A percentile compares a stretch with the other conserved stretches of the same genome.
These are phyloP conservation scores for Acacia acuminata DNA, from an alignment of 306 rosid species.

Conservation along the genomic window DNA sequence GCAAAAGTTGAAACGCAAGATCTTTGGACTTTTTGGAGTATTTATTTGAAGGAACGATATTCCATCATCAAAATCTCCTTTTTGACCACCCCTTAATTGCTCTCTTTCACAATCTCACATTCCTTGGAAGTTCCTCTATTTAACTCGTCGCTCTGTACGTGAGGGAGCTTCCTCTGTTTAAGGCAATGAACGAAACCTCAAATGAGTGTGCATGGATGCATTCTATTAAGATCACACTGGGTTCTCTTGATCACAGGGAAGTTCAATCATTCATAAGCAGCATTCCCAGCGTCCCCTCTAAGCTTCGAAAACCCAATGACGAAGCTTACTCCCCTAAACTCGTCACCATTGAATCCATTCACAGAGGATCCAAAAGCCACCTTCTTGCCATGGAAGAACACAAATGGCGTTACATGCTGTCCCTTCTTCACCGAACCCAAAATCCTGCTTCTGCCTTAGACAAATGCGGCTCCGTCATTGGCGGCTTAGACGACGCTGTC, in stretches of 20 bases:
- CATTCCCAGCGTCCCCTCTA: constrained; percentile 30
- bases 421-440: constrained; percentile 28
- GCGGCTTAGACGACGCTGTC: constrained; percentile 33
- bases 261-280: constrained; percentile 38
- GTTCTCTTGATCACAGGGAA: constrained; percentile 39
- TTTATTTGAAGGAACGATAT: background rate
- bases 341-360: constrained; percentile 38
- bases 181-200: constrained; percentile 27
- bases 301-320: constrained; percentile 31
- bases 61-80: constrained; percentile 8
- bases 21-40: background rate
- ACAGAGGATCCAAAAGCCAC: constrained; percentile 30
- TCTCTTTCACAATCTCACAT: background rate
- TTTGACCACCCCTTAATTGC: background rate
- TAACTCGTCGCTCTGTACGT: background rate
- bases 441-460: constrained; percentile 33
- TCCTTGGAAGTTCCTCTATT: background rate
- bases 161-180: background rate
- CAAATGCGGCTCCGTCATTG: constrained; percentile 23
- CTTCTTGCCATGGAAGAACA: constrained; percentile 38
- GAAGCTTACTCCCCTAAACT: constrained; percentile 33
- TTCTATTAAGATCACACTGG: constrained; percentile 30
- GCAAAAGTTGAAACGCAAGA: background rate
- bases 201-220: constrained; percentile 34
- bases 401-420: constrained; percentile 38